Evolutionary conservation across 1,284 basidiomycete species (phyloP), one percentile per base, ranked within the genome.

Genomic region (Pseudozyma thailandica): DNA sequence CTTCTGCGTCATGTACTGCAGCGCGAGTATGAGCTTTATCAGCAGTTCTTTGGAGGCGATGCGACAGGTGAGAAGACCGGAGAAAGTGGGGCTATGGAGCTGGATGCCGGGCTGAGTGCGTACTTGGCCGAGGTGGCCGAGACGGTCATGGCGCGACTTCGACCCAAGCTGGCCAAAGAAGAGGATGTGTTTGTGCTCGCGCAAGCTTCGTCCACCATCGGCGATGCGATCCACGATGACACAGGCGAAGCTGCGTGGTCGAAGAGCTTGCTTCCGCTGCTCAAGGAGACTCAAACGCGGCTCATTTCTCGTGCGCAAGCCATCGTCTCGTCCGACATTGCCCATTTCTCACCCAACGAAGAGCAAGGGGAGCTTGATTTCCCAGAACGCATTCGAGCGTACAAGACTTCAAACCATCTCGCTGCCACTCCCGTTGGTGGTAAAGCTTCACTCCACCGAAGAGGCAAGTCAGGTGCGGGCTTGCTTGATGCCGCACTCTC

Each of bases 381-480:
- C 27, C 68, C 72, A 2, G 56, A 59, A 13, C 55, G 48, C 8
- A 62, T 74, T 20, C 25, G n/a, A 1, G 41, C 39, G 0, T 61
- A 62, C 38, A 59, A 56, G 26, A 31, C 54, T 39, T 20, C n/a
- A 20, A 18, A 9, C 33, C 18, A 33, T 13, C 25, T n/a, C 3
- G 44, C 8, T 21, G 39, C 43, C 13, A 26, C 52, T 1, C 21
- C 30, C 6, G 27, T 10, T 2, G 37, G 2, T 1, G 37, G 20
- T 1, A 53, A 41, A 28, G 42, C 35, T 12, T 2, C 15, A 20
- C 42, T 45, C n/a, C 71, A 70, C 33, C 49, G 56, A 8, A 41
- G 72, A 7, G 71, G 41, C 30, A 74, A 64, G 54, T 71, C 68
- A 2, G 72, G 72, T 3, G 72, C 72, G 6, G 72, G 72, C 0